Evolutionary conservation across 2,329 filamentous ascomycete genomes (phyloP).

Genomic region (Calonectria hawksworthii): DNA sequence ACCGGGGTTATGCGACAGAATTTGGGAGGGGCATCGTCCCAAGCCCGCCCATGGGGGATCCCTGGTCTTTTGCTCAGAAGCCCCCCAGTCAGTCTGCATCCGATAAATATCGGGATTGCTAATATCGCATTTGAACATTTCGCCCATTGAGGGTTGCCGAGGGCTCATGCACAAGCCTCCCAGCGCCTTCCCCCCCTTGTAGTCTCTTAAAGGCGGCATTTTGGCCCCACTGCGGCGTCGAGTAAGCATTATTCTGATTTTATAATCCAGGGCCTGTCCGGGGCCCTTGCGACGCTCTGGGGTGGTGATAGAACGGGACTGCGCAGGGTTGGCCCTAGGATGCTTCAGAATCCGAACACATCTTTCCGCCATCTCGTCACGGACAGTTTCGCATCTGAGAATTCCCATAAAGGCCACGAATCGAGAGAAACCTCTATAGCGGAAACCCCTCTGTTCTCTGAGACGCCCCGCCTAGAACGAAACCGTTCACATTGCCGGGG

Average conservation of each 20-base stretch:
- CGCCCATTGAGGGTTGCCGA: constrained; percentile 22
- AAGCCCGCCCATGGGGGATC: constrained; percentile 11
- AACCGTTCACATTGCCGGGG: background rate
- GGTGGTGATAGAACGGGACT: constrained; percentile 32
- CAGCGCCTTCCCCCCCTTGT: constrained; percentile 24
- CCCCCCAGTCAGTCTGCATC: constrained; percentile 14
- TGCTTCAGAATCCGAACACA: constrained; percentile 5
- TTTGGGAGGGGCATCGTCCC: constrained; percentile 4
- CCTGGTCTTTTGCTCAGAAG: background rate
- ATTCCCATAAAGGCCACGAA: background rate
- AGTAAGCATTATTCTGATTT: constrained; percentile 8
- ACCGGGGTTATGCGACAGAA: background rate
- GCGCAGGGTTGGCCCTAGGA: constrained; percentile 39
- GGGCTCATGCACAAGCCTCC: constrained; percentile 27
- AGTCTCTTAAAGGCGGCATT: background rate
- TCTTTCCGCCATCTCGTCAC: constrained; percentile 1
- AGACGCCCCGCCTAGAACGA: background rate
- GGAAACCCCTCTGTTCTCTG: background rate
- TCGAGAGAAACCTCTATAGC: background rate
- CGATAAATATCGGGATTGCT: constrained; percentile 19
- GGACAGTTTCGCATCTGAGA: background rate
- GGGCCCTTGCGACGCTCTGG: constrained; percentile 33
- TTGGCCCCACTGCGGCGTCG: background rate
- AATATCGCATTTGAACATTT: constrained; percentile 29
- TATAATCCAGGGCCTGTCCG: constrained; percentile 31